These are phyloP conservation scores for Aspergillus sp. DNA, from an alignment of 2,329 filamentous ascomycete genomes.

Conservation along the genomic window DNA sequence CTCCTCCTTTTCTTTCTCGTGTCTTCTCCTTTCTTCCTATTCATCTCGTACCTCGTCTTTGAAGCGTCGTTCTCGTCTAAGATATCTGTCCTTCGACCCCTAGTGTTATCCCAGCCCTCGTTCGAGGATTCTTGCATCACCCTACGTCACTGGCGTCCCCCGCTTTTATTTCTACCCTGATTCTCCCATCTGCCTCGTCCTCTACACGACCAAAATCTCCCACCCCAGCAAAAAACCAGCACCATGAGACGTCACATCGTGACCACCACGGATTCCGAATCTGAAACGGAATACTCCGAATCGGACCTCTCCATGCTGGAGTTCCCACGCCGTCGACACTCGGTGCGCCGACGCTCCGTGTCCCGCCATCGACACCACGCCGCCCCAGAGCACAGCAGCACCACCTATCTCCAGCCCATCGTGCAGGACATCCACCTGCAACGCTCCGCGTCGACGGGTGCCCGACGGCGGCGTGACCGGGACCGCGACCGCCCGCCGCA, in stretches of 20 bases:
- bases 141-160: conserved; percentile 1
- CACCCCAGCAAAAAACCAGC: not conserved
- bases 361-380: conserved; percentile 27
- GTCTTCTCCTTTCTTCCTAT: conserved; percentile 12
- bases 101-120: not conserved
- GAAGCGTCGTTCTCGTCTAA: too few species aligned
- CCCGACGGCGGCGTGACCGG: conserved; percentile 20
- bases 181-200: not conserved
- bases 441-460: conserved; percentile 37
- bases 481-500: conserved; percentile 14
- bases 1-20: conserved; percentile 4
- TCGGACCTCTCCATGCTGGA: conserved; percentile 34
- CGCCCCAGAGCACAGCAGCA: conserved; percentile 21
- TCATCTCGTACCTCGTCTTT: not conserved
- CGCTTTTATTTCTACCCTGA: not conserved
- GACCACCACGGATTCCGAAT: conserved; percentile 17
- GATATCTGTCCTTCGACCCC: too few species aligned
- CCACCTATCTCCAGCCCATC: conserved; percentile 23
- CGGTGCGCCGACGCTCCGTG: conserved; percentile 25
- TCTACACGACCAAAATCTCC: not conserved
- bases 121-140: not conserved
- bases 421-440: conserved; percentile 22
- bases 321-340: conserved; percentile 13
- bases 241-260: conserved; percentile 12
- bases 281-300: conserved; percentile 34